A percentile compares a stretch with the other conserved stretches of the same genome.
Conservation (phyloP, 345 rosid species). For the Draba incana region DNA sequence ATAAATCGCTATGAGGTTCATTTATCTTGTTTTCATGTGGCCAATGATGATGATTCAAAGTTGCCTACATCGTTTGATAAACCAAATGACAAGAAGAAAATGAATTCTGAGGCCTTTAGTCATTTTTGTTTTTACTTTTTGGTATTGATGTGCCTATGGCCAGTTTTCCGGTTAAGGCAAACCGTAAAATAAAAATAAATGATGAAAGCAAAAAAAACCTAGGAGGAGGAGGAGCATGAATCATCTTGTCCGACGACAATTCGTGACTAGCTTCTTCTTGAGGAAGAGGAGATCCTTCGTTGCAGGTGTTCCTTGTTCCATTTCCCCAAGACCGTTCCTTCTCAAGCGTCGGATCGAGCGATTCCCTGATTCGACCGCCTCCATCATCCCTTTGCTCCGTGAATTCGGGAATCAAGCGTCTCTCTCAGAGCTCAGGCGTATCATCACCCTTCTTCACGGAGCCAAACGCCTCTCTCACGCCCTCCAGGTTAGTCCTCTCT, state of each 20-base stretch:
- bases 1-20: too few species aligned
- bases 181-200: too few species aligned
- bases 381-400: slow-evolving; percentile 47
- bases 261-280: background rate
- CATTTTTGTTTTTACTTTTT: too few species aligned
- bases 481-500: slow-evolving; percentile 44
- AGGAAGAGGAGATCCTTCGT: slow-evolving; percentile 6
- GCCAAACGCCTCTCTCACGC: slow-evolving; percentile 47
- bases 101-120: too few species aligned
- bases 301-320: slow-evolving; percentile 14
- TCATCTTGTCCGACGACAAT: slow-evolving; percentile 25
- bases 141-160: too few species aligned
- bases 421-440: slow-evolving; percentile 30
- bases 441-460: slow-evolving; percentile 43
- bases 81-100: too few species aligned
- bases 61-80: too few species aligned
- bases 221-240: slow-evolving; percentile 13
- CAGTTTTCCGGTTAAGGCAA: too few species aligned
- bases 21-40: too few species aligned
- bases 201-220: too few species aligned
- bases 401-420: slow-evolving; percentile 39
- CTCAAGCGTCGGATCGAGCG: slow-evolving; percentile 39
- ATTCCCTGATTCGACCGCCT: slow-evolving; percentile 31
- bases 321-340: slow-evolving; percentile 28
- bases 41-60: too few species aligned